These are phyloP conservation scores for Aspergillus sp. DNA, from an alignment of 2,329 filamentous ascomycete genomes.

Conservation along the genomic window DNA sequence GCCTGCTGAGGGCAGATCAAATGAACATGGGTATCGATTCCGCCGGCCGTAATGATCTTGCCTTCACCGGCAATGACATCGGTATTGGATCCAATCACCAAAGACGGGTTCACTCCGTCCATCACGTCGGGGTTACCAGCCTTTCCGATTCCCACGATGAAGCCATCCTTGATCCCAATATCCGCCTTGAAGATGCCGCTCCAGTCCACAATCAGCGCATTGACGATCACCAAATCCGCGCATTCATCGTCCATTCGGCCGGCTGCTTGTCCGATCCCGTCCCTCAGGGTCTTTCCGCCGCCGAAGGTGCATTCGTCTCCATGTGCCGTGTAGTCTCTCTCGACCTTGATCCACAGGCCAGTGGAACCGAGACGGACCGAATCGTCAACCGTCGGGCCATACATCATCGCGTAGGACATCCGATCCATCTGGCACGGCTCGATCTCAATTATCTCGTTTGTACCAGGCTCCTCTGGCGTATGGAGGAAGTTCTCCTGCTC, in stretches of 20 bases:
- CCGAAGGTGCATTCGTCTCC: slow-evolving; percentile 90
- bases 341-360: slow-evolving; percentile 77
- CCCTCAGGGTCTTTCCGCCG: slow-evolving; percentile 78
- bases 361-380: slow-evolving; percentile 65
- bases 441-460: slow-evolving; percentile 41
- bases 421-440: slow-evolving; percentile 60
- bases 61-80: slow-evolving; percentile 81
- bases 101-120: slow-evolving; percentile 64
- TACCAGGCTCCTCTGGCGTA: slow-evolving; percentile 48
- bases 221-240: slow-evolving; percentile 73
- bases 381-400: slow-evolving; percentile 79
- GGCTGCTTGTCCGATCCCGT: slow-evolving; percentile 84
- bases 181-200: slow-evolving; percentile 88
- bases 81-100: slow-evolving; percentile 75
- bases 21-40: slow-evolving; percentile 78
- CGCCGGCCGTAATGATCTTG: slow-evolving; percentile 78
- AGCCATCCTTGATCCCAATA: slow-evolving; percentile 77
- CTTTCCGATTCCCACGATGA: slow-evolving; percentile 79
- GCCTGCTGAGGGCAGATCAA: slow-evolving; percentile 87
- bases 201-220: slow-evolving; percentile 79
- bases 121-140: slow-evolving; percentile 88
- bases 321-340: slow-evolving; percentile 69
- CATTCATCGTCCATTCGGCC: slow-evolving; percentile 60
- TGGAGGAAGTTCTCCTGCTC: slow-evolving; percentile 67
- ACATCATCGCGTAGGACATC: slow-evolving; percentile 70